These are phyloP conservation scores for Bipolaris gigantea DNA, from an alignment of 2,329 filamentous ascomycete species.

Conservation along the genomic window DNA sequence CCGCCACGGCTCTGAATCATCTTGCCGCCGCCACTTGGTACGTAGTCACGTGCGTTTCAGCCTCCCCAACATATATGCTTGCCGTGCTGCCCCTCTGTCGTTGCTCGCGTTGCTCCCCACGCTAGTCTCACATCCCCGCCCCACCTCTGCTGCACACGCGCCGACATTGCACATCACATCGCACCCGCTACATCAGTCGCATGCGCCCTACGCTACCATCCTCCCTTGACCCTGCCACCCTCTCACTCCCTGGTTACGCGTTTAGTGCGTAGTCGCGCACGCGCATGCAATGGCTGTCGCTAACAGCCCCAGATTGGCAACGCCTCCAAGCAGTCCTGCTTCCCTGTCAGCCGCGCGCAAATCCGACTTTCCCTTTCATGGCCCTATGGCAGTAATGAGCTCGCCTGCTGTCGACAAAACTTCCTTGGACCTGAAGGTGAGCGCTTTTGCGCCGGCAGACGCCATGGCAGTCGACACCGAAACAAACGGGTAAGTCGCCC, in stretches of 20 bases:
- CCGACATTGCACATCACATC: conserved; percentile 1
- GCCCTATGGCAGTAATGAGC: conserved; percentile 48
- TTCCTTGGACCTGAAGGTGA: conserved; percentile 55
- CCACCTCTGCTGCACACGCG: conserved; percentile 20
- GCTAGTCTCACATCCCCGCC: conserved; percentile 22
- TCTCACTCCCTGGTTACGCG: conserved; percentile 19
- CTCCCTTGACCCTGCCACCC: neutral
- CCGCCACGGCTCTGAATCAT: conserved; percentile 16
- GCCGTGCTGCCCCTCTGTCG: conserved; percentile 23
- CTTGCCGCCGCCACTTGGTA: conserved; percentile 30
- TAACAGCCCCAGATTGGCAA: conserved; percentile 20
- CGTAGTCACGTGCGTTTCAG: conserved; percentile 42
- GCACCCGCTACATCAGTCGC: too few relatives aligned
- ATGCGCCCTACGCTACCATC: too few relatives aligned
- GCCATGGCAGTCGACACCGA: conserved; percentile 58
- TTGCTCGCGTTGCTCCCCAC: conserved; percentile 16
- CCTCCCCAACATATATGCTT: conserved; percentile 29
- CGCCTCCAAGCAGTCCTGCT: conserved; percentile 12
- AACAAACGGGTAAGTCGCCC: conserved; percentile 62
- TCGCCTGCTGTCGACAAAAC: conserved; percentile 42
- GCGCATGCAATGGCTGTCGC: conserved; percentile 14
- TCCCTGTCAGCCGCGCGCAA: conserved; percentile 27
- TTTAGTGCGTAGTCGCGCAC: conserved; percentile 22
- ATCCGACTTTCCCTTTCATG: conserved; percentile 34
- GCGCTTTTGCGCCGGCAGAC: conserved; percentile 50